Base-by-base conservation (phyloP, 2,329 filamentous ascomycete genomes). In the Neofusicoccum sp. region DNA sequence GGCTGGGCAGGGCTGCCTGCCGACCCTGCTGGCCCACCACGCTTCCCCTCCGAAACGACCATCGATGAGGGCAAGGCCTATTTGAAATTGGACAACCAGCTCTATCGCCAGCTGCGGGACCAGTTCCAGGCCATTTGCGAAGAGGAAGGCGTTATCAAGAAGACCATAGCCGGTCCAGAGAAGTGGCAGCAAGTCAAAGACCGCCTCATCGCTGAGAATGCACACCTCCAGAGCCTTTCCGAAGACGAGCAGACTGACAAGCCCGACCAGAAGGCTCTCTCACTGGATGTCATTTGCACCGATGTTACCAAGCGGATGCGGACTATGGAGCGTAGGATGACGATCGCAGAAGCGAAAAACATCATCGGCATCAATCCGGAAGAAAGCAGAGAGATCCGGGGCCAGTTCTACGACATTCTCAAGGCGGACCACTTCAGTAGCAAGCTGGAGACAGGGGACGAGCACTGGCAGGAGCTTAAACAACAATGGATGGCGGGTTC, bases 301-400 rank as follows among this genome's bases (percentile, higher is more conserved):
- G 90, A 93, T 74, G 89, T 93, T 31, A 93, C 89, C 1, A 95
- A 95, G 75, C 81, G 89, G 20, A 87, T 93, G 79, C 85, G 90
- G 67, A 85, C 78, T 11, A 71, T 85, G 61, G 84, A 86, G 51
- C 82, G 80, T 34, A 80, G 84, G n/a, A 86, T 93, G 82, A 87
- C 86, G 0, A 83, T 93, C 45, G 82, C 85, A 1, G 87, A 92
- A 62, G 89, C 89, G 4, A 93, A 91, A 71, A 89, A 89, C 69
- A 78, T 82, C 31, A 80, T 91, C 48, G 85, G 86, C 31, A 79
- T 91, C 65, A 89, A 89, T 63, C 85, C 87, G 6, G 85, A 88
- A 68, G 82, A 88, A 68, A 84, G 83, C 68, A 84, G 90, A 30
- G 81, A 85, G 47, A 79, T 91, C 45, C 84, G 90, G 14, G 81